phyloP scores from a whole-genome alignment of 176 grass and related monocot species.

The Aegilops sharonensis region DNA sequence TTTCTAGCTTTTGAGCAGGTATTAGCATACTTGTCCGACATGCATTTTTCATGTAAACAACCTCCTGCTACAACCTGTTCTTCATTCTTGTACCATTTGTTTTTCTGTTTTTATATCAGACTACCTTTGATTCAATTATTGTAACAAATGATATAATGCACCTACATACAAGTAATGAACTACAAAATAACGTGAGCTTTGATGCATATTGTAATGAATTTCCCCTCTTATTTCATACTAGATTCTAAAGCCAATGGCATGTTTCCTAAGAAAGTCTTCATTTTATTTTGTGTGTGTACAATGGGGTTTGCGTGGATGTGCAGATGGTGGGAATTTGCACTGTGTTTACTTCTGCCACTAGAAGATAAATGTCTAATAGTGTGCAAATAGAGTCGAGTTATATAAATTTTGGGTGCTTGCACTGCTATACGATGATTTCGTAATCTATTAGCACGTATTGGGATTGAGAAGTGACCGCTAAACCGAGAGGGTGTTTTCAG shows the following conservation, averaged over 20 bases:
- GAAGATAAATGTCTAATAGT: neutral
- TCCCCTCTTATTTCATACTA: neutral
- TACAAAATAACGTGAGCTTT: slow-evolving; percentile 7
- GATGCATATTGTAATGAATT: neutral
- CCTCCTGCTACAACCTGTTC: neutral
- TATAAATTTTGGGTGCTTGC: slow-evolving; percentile 1
- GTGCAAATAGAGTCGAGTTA: slow-evolving; percentile 7
- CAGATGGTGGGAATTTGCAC: neutral
- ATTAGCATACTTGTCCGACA: slow-evolving; percentile 32
- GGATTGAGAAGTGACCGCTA: neutral
- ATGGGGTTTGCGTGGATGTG: neutral
- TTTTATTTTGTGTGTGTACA: neutral
- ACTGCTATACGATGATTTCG: neutral
- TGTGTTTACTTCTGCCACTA: neutral
- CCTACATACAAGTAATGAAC: neutral
- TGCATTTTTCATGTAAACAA: slow-evolving; percentile 11
- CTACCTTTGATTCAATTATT: neutral
- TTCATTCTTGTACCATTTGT: neutral
- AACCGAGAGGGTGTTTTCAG: neutral
- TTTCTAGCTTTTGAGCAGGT: slow-evolving; percentile 99
- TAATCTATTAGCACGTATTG: neutral
- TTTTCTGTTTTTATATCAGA: neutral
- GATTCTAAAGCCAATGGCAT: slow-evolving; percentile 1
- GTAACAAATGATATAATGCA: neutral
- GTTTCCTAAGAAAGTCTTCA: neutral